Conservation (phyloP, 2,329 filamentous ascomycete genomes). For the Sordariomycetes sp. region DNA sequence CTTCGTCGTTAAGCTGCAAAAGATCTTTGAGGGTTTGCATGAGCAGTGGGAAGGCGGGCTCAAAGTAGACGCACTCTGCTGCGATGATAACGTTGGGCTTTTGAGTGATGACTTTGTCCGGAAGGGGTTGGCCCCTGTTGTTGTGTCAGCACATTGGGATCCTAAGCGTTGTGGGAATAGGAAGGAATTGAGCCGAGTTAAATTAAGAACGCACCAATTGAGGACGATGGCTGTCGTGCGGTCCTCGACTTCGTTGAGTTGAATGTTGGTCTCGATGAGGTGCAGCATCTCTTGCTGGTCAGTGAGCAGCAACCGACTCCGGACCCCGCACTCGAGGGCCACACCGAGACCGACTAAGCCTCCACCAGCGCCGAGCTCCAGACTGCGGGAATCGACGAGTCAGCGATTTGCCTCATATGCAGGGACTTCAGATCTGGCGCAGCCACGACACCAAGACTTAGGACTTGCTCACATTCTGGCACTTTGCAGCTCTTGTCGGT, state of each 20-base stretch:
- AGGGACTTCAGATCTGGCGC: neutral
- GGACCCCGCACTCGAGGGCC: slow-evolving; percentile 45
- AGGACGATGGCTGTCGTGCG: slow-evolving; percentile 61
- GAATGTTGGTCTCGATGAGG: slow-evolving; percentile 80
- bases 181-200: neutral
- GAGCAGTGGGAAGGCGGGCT: slow-evolving; percentile 85
- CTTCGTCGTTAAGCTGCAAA: slow-evolving; percentile 59
- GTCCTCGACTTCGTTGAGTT: slow-evolving; percentile 61
- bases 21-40: slow-evolving; percentile 69
- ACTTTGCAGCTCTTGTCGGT: slow-evolving; percentile 49
- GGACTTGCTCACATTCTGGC: slow-evolving; percentile 56
- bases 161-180: neutral
- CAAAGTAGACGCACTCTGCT: slow-evolving; percentile 95
- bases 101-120: slow-evolving; percentile 39
- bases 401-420: no score
- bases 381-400: slow-evolving; percentile 34
- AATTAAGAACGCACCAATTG: slow-evolving; percentile 59
- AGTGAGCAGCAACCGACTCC: slow-evolving; percentile 61
- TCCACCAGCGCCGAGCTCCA: slow-evolving; percentile 88
- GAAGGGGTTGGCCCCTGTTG: slow-evolving; percentile 50
- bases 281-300: slow-evolving; percentile 80
- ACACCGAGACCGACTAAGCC: slow-evolving; percentile 70
- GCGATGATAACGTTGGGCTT: slow-evolving; percentile 80
- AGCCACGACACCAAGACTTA: neutral
- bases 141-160: neutral